Conservation (phyloP, 805 yeast genomes). For the Blastobotrys chiropterorum region DNA sequence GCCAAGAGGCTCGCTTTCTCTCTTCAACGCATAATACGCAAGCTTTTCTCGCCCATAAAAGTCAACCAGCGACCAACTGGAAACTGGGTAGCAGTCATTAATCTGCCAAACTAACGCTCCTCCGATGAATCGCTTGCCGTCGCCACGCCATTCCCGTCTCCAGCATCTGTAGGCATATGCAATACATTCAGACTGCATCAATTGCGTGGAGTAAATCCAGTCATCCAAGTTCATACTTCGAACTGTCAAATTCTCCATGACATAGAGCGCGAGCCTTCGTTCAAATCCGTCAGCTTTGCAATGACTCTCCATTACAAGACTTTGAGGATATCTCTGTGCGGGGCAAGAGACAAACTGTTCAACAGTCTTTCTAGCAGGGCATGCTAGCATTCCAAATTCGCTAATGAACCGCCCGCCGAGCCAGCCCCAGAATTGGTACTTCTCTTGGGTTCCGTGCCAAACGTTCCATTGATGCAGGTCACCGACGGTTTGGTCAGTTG, state of each 20-base stretch:
- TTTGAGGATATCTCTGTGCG: constrained; percentile 40
- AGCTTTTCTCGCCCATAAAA: constrained; percentile 39
- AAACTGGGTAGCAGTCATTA: constrained; percentile 49
- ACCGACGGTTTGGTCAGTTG: constrained; percentile 38
- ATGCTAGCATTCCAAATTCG: constrained; percentile 50
- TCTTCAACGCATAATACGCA: constrained; percentile 42
- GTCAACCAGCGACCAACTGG: constrained; percentile 47
- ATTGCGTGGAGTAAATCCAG: constrained; percentile 48
- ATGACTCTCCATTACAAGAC: constrained; percentile 40
- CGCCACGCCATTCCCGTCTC: constrained; percentile 41
- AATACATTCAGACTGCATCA: constrained; percentile 47
- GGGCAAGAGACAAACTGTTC: constrained; percentile 34
- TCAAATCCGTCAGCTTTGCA: constrained; percentile 46
- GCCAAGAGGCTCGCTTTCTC: constrained; percentile 34
- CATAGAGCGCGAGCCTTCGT: constrained; percentile 41
- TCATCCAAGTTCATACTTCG: constrained; percentile 32
- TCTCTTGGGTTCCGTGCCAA: constrained; percentile 48
- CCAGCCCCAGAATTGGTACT: constrained; percentile 44
- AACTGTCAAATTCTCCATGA: constrained; percentile 40
- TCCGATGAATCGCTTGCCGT: constrained; percentile 33
- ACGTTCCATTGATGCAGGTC: constrained; percentile 54
- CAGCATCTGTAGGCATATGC: constrained; percentile 42
- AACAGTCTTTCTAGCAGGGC: constrained; percentile 37
- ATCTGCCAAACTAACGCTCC: constrained; percentile 52
- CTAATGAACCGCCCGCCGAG: constrained; percentile 45